phyloP scores from a whole-genome alignment of 176 grass and related monocot genomes.

The Rhynchospora pubera region DNA sequence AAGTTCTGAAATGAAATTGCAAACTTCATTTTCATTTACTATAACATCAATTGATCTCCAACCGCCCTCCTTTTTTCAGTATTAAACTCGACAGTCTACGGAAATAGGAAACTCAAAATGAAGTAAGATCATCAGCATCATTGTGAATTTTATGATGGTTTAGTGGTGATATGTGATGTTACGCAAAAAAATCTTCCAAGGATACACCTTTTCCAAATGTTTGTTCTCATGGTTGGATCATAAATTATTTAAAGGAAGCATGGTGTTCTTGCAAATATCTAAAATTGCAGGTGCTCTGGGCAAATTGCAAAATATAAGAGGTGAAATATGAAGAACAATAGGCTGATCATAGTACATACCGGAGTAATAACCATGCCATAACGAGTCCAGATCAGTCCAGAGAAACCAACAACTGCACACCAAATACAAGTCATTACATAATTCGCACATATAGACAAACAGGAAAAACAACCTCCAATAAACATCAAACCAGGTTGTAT shows the following conservation, averaged over 20 bases:
- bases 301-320: background rate
- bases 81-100: too few species aligned
- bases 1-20: too few species aligned
- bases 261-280: background rate
- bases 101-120: background rate
- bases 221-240: background rate
- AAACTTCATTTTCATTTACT: too few species aligned
- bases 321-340: background rate
- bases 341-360: slow-evolving; percentile 18
- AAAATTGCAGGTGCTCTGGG: background rate
- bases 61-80: too few species aligned
- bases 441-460: background rate
- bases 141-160: background rate
- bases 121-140: background rate
- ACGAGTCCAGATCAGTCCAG: slow-evolving; percentile 55
- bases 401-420: slow-evolving; percentile 55
- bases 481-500: background rate
- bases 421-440: background rate
- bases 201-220: background rate
- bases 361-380: slow-evolving; percentile 66
- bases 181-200: too few species aligned
- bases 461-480: background rate
- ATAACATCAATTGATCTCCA: too few species aligned
- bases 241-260: background rate
- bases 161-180: background rate